Conservation (phyloP, 1,284 basidiomycete genomes). For the Calocybe gambosa region DNA sequence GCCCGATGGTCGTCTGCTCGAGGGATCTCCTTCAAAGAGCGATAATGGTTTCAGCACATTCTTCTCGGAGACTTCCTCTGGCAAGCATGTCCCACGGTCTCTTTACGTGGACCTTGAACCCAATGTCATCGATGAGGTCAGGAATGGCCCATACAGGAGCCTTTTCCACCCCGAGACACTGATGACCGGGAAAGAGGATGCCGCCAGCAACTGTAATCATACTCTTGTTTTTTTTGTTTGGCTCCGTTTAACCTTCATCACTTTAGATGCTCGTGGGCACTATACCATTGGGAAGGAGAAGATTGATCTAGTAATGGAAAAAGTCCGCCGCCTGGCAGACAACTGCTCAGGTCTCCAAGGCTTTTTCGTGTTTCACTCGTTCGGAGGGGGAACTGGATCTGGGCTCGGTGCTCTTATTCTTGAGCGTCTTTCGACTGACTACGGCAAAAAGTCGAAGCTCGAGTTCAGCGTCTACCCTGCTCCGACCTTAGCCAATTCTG, state of each 20-base stretch:
- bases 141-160: conserved; percentile 90
- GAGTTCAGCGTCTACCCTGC: conserved; percentile 99
- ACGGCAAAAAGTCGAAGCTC: conserved; percentile 99
- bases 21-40: conserved; percentile 63
- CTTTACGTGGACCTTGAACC: conserved; percentile 98
- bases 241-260: conserved; percentile 5
- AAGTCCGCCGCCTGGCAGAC: conserved; percentile 92
- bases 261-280: conserved; percentile 88
- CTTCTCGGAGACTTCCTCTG: conserved; percentile 88
- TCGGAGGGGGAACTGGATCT: conserved; percentile 99
- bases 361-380: conserved; percentile 99
- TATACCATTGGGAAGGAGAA: conserved; percentile 98
- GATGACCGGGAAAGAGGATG: conserved; percentile 98
- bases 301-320: conserved; percentile 91
- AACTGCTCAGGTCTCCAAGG: conserved; percentile 98
- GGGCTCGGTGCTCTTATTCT: conserved; percentile 98
- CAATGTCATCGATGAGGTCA: conserved; percentile 96
- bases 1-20: conserved; percentile 79
- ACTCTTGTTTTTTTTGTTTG: conserved; percentile 7
- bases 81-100: conserved; percentile 97
- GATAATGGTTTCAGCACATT: conserved; percentile 97
- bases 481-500: conserved; percentile 91
- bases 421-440: conserved; percentile 96
- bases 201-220: conserved; percentile 92
- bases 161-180: conserved; percentile 99